Conservation (phyloP, 2,329 filamentous ascomycete genomes). For the Curvularia lunata region DNA sequence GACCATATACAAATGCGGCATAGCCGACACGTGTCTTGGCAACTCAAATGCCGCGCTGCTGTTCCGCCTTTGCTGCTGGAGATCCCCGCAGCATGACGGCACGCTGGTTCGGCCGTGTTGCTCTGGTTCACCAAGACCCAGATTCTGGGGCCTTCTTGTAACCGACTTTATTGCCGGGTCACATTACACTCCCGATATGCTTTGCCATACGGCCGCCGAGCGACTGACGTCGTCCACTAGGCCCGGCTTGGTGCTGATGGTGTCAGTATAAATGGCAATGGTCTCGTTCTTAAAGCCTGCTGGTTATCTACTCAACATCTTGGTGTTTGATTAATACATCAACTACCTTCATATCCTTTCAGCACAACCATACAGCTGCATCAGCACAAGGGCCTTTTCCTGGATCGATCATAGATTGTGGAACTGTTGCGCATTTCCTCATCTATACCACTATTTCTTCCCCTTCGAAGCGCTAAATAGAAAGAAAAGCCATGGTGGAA, state of each 20-base stretch:
- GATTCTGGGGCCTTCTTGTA: slow-evolving; percentile 22
- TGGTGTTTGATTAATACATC: not conserved
- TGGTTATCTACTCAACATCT: slow-evolving; percentile 8
- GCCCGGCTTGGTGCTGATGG: slow-evolving; percentile 18
- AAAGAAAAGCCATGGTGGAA: slow-evolving; percentile 40
- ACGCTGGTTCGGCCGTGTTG: slow-evolving; percentile 24
- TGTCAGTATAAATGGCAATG: slow-evolving; percentile 5
- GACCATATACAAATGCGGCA: slow-evolving; percentile 1
- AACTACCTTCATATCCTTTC: not conserved
- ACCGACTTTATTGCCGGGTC: slow-evolving; percentile 37
- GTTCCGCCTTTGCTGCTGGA: slow-evolving; percentile 26
- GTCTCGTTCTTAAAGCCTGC: slow-evolving; percentile 19
- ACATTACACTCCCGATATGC: slow-evolving; percentile 28
- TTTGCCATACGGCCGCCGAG: slow-evolving; percentile 26
- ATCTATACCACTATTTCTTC: not conserved
- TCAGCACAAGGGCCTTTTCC: slow-evolving; percentile 8
- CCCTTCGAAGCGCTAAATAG: not conserved
- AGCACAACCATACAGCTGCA: not conserved
- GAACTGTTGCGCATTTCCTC: slow-evolving; percentile 7
- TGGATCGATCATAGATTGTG: slow-evolving; percentile 7
- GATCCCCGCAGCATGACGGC: slow-evolving; percentile 38
- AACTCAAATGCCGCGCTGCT: slow-evolving; percentile 32
- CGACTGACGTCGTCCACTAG: slow-evolving; percentile 23
- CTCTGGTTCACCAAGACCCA: slow-evolving; percentile 12
- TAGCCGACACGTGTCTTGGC: slow-evolving; percentile 15